Conservation (phyloP, 2,329 filamentous ascomycete genomes). For the Penicillium concentricum region DNA sequence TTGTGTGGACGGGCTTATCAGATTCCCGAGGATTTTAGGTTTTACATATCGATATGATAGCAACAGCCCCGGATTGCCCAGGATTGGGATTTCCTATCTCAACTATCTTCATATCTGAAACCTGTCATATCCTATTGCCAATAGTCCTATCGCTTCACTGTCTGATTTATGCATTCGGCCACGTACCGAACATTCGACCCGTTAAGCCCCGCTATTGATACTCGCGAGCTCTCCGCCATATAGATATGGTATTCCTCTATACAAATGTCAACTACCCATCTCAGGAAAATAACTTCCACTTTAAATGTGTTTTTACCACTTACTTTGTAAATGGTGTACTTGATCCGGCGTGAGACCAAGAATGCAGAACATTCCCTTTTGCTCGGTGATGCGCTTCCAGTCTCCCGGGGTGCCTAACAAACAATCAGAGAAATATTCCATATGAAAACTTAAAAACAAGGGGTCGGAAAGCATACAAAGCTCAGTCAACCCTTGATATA, state of each 20-base stretch:
- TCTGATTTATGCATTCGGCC: background rate
- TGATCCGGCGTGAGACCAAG: no score
- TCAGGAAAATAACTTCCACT: background rate
- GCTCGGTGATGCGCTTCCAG: no score
- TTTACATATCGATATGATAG: no score
- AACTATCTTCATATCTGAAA: background rate
- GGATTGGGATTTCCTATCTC: background rate
- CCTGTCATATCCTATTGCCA: background rate
- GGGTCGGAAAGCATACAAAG: no score
- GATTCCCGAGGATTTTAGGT: no score
- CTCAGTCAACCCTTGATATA: no score
- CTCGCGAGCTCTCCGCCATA: background rate
- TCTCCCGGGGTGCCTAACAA: no score
- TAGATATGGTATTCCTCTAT: background rate
- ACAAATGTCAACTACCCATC: background rate
- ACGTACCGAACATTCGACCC: background rate
- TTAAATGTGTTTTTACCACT: background rate
- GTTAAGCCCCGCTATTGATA: background rate
- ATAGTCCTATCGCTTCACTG: background rate
- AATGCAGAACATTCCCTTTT: no score
- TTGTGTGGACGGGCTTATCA: conserved; percentile 7
- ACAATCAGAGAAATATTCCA: no score
- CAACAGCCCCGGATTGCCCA: no score
- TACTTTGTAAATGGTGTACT: background rate
- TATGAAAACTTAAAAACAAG: no score